phyloP scores from a whole-genome alignment of 1,284 basidiomycete genomes.

The Melampsora americana region DNA sequence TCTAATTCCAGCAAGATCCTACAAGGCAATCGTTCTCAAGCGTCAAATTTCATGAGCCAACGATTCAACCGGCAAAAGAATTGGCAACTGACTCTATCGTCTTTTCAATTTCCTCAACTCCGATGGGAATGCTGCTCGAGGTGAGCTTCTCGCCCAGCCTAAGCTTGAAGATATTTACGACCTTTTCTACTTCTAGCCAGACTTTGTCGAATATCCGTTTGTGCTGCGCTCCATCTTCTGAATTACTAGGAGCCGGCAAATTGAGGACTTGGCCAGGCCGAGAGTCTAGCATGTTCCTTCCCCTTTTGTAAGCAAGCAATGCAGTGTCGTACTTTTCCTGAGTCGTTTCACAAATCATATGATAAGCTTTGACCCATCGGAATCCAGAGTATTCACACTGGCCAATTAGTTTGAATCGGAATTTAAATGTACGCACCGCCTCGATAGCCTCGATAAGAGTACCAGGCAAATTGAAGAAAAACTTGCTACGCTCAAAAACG shows the following conservation, averaged over 20 bases:
- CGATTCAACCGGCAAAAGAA: background rate
- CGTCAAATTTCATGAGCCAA: conserved; percentile 32
- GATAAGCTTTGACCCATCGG: background rate
- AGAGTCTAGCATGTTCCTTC: conserved; percentile 81
- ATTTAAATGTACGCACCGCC: conserved; percentile 61
- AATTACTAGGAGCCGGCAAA: conserved; percentile 59
- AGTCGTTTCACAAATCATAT: background rate
- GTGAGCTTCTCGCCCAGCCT: conserved; percentile 73
- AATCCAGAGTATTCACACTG: background rate
- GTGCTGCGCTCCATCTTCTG: conserved; percentile 69
- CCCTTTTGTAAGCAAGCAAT: conserved; percentile 94
- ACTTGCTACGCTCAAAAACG: conserved; percentile 94
- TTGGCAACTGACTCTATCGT: conserved; percentile 75
- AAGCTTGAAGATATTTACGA: conserved; percentile 84
- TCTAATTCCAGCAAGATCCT: conserved; percentile 69
- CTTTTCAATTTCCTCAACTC: conserved; percentile 91
- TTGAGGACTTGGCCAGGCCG: conserved; percentile 74
- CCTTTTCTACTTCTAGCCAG: conserved; percentile 90
- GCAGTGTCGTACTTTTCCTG: conserved; percentile 90
- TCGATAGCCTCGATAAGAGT: conserved; percentile 86
- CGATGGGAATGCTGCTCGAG: conserved; percentile 64
- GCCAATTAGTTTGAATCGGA: background rate
- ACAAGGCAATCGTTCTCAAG: conserved; percentile 61
- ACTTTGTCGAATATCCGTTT: conserved; percentile 91
- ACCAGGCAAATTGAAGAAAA: conserved; percentile 96